Evolutionary conservation across 352 stramenopile genomes (phyloP), one percentile per base, ranked within the genome.

Genomic region (Aphanomyces astaci): DNA sequence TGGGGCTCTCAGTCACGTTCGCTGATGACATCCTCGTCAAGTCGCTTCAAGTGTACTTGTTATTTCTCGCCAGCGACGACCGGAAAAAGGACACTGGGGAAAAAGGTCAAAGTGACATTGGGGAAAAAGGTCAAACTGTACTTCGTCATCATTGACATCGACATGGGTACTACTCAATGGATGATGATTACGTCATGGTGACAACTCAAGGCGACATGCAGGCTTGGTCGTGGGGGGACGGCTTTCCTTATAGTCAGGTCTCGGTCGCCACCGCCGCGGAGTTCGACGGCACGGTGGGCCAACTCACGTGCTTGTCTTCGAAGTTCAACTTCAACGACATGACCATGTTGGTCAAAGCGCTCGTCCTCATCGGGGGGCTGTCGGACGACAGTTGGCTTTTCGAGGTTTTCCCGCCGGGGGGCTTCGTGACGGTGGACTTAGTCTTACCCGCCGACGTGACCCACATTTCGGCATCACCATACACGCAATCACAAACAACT

Each of bases 241-340:
- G 83, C 57, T 80, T 76, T 25, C 78, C 78, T 2, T 39, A 73
- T 2, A 70, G 71, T 5, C 75, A 66, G 0, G 64, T 72, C 27
- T 51, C n/a, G n/a, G 0, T 54, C 2, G 40, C 32, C 9, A 48
- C 49, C 4, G 53, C 68, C 2, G 30, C 32, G 10, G 62, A 76
- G 11, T 75, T 86, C 17, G 65, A 49, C 15, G 77, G 75, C 0
- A 70, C 60, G 0, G 70, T 83, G 5, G 68, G 74, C 7, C 43
- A 53, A 9, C 71, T 79, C 30, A 65, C 51, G 3, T 86, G 78
- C 9, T 85, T 43, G 7, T 72, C 73, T 10, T 70, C 75, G 63
- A 88, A 88, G 46, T 86, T 84, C 56, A 82, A 79, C 48, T 73
- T 82, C 2, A 67, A 76, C 2, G 77, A 82, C n/a, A n/a, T n/a